phyloP scores from a whole-genome alignment of 2,329 filamentous ascomycete species.

The Stemphylium beticola region DNA sequence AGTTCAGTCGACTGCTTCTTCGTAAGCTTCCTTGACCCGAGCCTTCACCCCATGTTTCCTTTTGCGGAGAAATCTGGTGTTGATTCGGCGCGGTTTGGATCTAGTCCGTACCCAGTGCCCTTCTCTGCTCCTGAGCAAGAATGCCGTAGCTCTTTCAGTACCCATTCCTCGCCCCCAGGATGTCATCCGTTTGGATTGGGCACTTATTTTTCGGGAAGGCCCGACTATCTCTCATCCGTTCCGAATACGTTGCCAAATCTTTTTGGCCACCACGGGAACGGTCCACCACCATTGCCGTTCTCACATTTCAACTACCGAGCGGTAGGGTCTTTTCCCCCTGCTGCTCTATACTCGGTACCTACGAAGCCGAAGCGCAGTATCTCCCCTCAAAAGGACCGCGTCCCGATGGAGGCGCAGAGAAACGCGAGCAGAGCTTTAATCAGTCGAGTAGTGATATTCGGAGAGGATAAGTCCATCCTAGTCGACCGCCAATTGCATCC shows the following conservation, averaged over 20 bases:
- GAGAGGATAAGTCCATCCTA: conserved; percentile 15
- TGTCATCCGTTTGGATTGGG: no score
- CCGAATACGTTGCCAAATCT: not conserved
- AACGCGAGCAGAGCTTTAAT: conserved; percentile 7
- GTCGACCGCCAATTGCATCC: conserved; percentile 29
- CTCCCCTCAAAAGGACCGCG: conserved; percentile 6
- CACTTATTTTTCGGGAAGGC: no score
- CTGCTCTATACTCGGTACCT: conserved; percentile 28
- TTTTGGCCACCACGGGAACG: not conserved
- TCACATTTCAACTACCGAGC: not conserved
- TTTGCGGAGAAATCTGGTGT: not conserved
- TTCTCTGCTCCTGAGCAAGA: not conserved
- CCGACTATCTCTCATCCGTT: not conserved
- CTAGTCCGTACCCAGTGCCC: not conserved
- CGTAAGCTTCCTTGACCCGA: not conserved
- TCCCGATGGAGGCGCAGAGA: not conserved
- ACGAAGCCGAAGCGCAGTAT: conserved; percentile 16
- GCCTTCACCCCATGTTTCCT: no score
- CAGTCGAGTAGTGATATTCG: conserved; percentile 26
- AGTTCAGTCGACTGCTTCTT: not conserved
- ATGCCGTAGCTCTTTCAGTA: not conserved
- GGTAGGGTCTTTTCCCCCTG: conserved; percentile 21
- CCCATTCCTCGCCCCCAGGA: conserved; percentile 2
- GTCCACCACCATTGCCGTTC: not conserved
- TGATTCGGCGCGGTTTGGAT: not conserved